A percentile compares a stretch with the other conserved stretches of the same genome.
phyloP scores from a whole-genome alignment of 441 rosid species.

The Gossypium davidsonii region DNA sequence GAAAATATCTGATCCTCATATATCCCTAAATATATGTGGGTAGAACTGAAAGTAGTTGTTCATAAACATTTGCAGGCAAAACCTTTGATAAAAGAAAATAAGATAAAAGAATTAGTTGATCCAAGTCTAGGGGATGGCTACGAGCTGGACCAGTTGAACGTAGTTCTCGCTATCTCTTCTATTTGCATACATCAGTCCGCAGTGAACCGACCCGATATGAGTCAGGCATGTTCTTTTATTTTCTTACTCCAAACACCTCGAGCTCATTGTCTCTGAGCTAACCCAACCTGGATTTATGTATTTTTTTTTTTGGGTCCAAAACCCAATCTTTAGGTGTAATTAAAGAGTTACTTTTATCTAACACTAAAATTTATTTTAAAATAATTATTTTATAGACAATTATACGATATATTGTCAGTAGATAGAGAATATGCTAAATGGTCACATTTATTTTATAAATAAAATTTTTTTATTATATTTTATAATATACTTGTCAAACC shows the following conservation, averaged over 20 bases:
- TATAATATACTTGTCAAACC: no score
- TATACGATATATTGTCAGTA: no score
- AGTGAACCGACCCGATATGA: conserved; percentile 65
- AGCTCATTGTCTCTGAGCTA: not conserved
- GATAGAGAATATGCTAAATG: no score
- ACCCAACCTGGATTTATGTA: not conserved
- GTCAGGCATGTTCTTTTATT: conserved; percentile 45
- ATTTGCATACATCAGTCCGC: conserved; percentile 62
- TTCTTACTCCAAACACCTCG: not conserved
- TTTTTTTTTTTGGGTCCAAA: not conserved
- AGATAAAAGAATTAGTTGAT: conserved; percentile 53
- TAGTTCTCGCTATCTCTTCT: conserved; percentile 42
- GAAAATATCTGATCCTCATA: no score
- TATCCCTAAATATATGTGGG: no score
- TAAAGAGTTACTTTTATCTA: no score
- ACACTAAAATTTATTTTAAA: no score
- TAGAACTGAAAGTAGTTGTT: not conserved
- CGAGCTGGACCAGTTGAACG: conserved; percentile 44
- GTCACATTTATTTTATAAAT: no score
- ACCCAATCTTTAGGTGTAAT: not conserved
- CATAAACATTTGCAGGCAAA: conserved; percentile 45
- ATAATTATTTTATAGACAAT: no score
- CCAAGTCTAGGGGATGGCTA: conserved; percentile 49
- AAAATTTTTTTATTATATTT: no score
- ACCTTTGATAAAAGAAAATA: conserved; percentile 53